Base-by-base conservation (phyloP, 2,329 filamentous ascomycete species). In the Didymella lethalis region DNA sequence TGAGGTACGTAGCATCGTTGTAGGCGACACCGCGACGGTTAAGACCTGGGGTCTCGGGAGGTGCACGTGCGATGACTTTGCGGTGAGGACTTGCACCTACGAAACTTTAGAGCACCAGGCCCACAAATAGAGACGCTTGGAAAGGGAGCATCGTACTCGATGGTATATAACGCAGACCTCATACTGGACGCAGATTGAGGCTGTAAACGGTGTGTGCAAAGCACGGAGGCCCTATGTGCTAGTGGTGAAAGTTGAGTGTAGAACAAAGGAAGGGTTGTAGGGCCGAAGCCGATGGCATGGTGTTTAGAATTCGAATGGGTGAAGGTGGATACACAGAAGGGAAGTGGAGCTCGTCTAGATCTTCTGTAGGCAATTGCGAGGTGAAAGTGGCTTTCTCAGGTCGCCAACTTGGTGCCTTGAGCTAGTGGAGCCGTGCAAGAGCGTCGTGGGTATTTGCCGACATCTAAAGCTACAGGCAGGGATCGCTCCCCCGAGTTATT, bases 11-110 rank as follows among this genome's bases (percentile, higher is more conserved):
- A 54, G 81, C 79, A 26, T 85, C 77, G 76, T 90, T 90, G 84
- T 86, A 91, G 45, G 85, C 84, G 40, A 90, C 73, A 69, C 89
- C 89, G 68, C 88, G 87, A 83, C 65, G 65, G 1, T 49, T 25
- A 10, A 50, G 38, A 4, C 54, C 48, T 14, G 60, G 51, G 1
- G 32, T 46, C 88, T 88, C 69, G 71, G 71, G 50, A 10, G 50
- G 52, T 1, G 36, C 23, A 44, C 49, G 45, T 12, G 46, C 11
- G 26, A 6, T 4, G 31, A 46, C 10, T 16, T 38, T 45, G 31
- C 26, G 16, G 12, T 40, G 2, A 3, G 49, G 38, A 16, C 4
- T 49, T 18, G 49, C 49, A 7, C 8, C 26, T 4, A 26, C 18
- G 7, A 46, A 28, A 18, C 16, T 43, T 14, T 34, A 2, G 20